A percentile compares a stretch with the other conserved stretches of the same genome.
These are phyloP conservation scores for Cladosporium halotolerans DNA, from an alignment of 2,329 filamentous ascomycete species.

Conservation along the genomic window DNA sequence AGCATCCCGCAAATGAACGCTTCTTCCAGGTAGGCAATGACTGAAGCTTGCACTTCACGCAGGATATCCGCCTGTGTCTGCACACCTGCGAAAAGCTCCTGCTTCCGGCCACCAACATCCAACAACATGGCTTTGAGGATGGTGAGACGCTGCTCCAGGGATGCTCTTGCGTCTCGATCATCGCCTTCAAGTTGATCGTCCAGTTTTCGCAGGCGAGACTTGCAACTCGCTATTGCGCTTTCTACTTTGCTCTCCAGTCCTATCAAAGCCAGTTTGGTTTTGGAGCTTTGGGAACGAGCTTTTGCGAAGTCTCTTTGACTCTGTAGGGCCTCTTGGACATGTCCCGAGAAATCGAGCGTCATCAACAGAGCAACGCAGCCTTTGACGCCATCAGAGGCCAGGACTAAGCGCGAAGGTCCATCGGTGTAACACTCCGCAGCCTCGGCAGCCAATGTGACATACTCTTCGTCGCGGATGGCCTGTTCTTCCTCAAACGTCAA, in stretches of 20 bases:
- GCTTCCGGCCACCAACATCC: not conserved
- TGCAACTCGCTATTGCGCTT: conserved; percentile 4
- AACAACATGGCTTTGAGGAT: conserved; percentile 6
- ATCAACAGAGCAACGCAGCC: conserved; percentile 13
- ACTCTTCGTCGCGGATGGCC: not conserved
- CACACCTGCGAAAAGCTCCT: not conserved
- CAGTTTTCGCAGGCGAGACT: not conserved
- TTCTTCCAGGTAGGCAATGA: conserved; percentile 12
- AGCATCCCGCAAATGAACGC: conserved; percentile 12
- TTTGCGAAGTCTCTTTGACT: conserved; percentile 8
- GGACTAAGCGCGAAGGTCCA: conserved; percentile 14
- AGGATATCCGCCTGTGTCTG: not conserved
- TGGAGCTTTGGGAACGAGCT: not conserved
- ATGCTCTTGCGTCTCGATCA: not conserved
- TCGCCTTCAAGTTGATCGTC: not conserved
- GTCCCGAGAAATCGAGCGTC: conserved; percentile 8
- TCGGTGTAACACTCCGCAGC: conserved; percentile 13
- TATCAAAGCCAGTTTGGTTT: not conserved
- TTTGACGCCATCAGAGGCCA: conserved; percentile 14
- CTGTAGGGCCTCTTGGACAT: conserved; percentile 10
- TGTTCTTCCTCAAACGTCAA: conserved; percentile 4
- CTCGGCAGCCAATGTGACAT: conserved; percentile 5
- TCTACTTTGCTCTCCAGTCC: conserved; percentile 6
- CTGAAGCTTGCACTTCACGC: not conserved
- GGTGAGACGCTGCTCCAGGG: conserved; percentile 1